These are phyloP conservation scores for Tetrapyrgos nigripes DNA, from an alignment of 1,284 basidiomycete genomes.

Conservation along the genomic window DNA sequence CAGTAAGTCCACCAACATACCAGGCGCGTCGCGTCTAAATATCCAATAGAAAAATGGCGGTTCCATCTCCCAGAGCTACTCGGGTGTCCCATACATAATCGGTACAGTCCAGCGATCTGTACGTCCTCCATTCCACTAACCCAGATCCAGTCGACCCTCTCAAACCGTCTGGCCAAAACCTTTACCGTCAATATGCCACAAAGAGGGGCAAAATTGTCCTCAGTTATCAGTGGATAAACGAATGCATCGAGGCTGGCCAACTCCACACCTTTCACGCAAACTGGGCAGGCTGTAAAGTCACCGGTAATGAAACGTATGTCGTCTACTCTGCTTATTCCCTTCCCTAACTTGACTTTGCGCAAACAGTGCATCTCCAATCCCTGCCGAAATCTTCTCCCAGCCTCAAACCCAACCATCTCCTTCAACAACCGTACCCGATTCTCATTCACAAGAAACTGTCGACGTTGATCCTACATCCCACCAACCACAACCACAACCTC, in stretches of 20 bases:
- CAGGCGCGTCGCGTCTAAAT: constrained; percentile 5
- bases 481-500: constrained; percentile 17
- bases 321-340: constrained; percentile 18
- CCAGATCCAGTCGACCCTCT: constrained; percentile 71
- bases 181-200: constrained; percentile 75
- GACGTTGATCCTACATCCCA: constrained; percentile 1
- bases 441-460: constrained; percentile 8
- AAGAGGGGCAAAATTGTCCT: constrained; percentile 83
- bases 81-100: constrained; percentile 76
- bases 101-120: constrained; percentile 44
- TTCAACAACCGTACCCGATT: background rate
- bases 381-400: constrained; percentile 13
- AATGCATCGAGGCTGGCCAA: constrained; percentile 69
- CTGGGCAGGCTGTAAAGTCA: constrained; percentile 81
- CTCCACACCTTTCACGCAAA: constrained; percentile 76
- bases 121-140: constrained; percentile 6
- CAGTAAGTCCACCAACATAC: constrained; percentile 48
- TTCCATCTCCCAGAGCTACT: constrained; percentile 72
- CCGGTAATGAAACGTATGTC: constrained; percentile 71
- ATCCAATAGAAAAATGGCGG: constrained; percentile 73
- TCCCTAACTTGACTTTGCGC: no score
- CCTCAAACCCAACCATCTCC: constrained; percentile 7
- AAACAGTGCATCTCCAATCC: constrained; percentile 8
- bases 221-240: constrained; percentile 71
- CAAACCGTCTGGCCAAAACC: constrained; percentile 78